phyloP scores from a whole-genome alignment of 2,329 filamentous ascomycete genomes.

The Penicillium sp. region DNA sequence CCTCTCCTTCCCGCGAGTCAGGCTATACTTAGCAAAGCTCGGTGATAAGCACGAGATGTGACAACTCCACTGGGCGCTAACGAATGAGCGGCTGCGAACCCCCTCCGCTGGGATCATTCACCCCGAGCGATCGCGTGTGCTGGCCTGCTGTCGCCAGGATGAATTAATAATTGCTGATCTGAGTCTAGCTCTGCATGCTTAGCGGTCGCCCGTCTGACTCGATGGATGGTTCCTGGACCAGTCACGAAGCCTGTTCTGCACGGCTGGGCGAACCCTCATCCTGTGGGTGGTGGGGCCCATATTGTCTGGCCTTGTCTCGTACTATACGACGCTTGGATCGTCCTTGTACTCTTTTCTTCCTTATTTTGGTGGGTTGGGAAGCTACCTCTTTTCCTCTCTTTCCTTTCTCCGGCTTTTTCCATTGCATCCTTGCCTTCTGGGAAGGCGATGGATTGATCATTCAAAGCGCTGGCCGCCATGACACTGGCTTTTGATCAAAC shows the following conservation, averaged over 20 bases:
- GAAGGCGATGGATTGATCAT: conserved; percentile 32
- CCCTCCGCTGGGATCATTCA: conserved; percentile 17
- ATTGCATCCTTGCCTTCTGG: conserved; percentile 16
- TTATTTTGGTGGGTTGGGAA: background rate
- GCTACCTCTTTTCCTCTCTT: conserved; percentile 5
- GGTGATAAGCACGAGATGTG: conserved; percentile 25
- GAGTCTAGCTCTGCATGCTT: conserved; percentile 14
- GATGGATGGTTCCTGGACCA: conserved; percentile 11
- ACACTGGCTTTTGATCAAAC: conserved; percentile 40
- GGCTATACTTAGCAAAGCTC: conserved; percentile 7
- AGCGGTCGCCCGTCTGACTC: conserved; percentile 6
- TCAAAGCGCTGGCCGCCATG: conserved; percentile 38
- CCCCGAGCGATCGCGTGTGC: conserved; percentile 9
- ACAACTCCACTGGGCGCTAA: conserved; percentile 23
- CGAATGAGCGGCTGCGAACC: conserved; percentile 21
- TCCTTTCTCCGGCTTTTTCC: conserved; percentile 7
- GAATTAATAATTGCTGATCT: conserved; percentile 8
- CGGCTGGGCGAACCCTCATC: conserved; percentile 11
- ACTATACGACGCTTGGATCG: conserved; percentile 7
- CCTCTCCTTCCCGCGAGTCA: background rate
- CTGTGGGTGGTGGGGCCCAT: conserved; percentile 12
- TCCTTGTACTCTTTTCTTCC: conserved; percentile 2
- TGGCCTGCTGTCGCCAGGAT: conserved; percentile 14
- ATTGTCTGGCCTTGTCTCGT: conserved; percentile 4
- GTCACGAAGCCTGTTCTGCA: conserved; percentile 11